Evolutionary conservation across 2,329 filamentous ascomycete genomes (phyloP), one percentile per base, ranked within the genome.

Genomic region (Balansia obtecta): DNA sequence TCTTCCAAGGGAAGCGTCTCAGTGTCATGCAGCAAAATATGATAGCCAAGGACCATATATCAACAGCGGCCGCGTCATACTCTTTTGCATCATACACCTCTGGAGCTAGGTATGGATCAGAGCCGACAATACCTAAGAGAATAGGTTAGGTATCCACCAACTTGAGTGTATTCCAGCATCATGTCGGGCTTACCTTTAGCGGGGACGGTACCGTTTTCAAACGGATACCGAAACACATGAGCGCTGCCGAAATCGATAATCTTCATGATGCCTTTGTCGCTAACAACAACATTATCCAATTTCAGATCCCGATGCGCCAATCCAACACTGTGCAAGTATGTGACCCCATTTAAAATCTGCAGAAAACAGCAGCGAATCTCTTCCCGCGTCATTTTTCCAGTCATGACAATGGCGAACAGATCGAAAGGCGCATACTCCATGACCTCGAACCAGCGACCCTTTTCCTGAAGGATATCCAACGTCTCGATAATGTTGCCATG

Each of bases 1-100:
- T 83, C 70, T 98, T 98, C 93, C 93, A 98, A 0, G 93, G 93
- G 63, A 98, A 98, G 37, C 93, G 76, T 20, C 93, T 80, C 41
- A 98, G 74, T 5, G 88, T 93, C 93, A 98, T 98, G 72, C 93
- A 98, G 68, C 93, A 97, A 69, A 91, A 98, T 50, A 98, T 97
- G 59, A 98, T 98, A 16, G 91, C 93, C 53, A 98, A 74, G 11
- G 93, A 98, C 93, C 93, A 98, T 53, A 98, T 89, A 68, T 98
- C 93, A 1, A 91, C 88, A 7, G 89, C 88, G 54, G 90, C 86
- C 1, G 93, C 89, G 61, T 98, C 90, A 65, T 98, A 98, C 63
- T 89, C 90, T 56, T 85, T 82, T 54, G 90, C 81, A 56, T 96
- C 90, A 61, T 97, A 97, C 1, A 98, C 93, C 67, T 98, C 93